Evolutionary conservation across 2,329 filamentous ascomycete species (phyloP).

Genomic region (Penicillium janthinellum): DNA sequence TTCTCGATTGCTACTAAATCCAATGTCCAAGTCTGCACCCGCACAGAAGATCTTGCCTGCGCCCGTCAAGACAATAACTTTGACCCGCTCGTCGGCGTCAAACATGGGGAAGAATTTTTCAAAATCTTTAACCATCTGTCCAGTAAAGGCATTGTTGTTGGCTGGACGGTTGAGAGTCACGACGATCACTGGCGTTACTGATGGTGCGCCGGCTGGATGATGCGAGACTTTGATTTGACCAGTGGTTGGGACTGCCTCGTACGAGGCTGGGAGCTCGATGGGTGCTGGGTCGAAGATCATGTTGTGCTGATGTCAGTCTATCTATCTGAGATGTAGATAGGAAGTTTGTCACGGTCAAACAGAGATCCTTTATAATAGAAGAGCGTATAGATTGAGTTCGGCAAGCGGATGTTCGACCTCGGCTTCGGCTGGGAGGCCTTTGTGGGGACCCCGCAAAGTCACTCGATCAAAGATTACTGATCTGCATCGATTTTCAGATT

Average conservation of each 20-base stretch:
- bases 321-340: background rate
- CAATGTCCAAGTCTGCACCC: slow-evolving; percentile 58
- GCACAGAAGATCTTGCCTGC: slow-evolving; percentile 52
- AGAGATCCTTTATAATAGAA: background rate
- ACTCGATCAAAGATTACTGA: background rate
- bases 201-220: slow-evolving; percentile 49
- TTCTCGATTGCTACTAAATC: slow-evolving; percentile 49
- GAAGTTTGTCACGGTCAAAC: background rate
- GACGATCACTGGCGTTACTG: slow-evolving; percentile 51
- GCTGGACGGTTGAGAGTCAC: slow-evolving; percentile 57
- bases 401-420: slow-evolving; percentile 2
- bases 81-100: slow-evolving; percentile 58
- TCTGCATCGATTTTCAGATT: background rate
- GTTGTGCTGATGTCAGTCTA: background rate
- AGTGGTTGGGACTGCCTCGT: slow-evolving; percentile 23
- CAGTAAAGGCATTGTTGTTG: slow-evolving; percentile 62
- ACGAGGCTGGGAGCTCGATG: slow-evolving; percentile 25
- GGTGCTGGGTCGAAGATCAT: slow-evolving; percentile 25
- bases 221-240: slow-evolving; percentile 43
- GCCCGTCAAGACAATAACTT: slow-evolving; percentile 58
- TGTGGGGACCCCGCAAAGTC: background rate
- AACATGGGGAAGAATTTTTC: slow-evolving; percentile 39
- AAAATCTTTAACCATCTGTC: slow-evolving; percentile 53
- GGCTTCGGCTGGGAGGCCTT: background rate
- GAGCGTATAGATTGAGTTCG: background rate